Conservation (phyloP, 192 early-diverging fungal species). For the Gamsiella multidivaricata region DNA sequence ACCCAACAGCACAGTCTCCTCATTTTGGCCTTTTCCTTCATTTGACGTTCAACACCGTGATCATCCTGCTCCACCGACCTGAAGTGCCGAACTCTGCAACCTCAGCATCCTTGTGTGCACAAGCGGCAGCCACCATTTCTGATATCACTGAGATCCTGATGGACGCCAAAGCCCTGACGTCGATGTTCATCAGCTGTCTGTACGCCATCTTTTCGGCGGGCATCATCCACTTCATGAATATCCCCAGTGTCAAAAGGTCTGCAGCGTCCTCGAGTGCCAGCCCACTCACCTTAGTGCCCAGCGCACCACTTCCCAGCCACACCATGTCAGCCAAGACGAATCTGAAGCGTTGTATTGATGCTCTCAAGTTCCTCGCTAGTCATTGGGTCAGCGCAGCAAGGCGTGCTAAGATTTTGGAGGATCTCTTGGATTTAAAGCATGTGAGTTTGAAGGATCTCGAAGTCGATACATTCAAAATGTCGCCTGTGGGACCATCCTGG, state of each 20-base stretch:
- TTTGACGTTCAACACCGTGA: slow-evolving; percentile 63
- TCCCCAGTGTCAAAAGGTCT: slow-evolving; percentile 34
- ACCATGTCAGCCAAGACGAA: slow-evolving; percentile 38
- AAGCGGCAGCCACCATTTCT: slow-evolving; percentile 49
- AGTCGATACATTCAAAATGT: slow-evolving; percentile 31
- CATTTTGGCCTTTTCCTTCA: slow-evolving; percentile 50
- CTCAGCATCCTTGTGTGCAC: slow-evolving; percentile 48
- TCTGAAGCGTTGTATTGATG: slow-evolving; percentile 46
- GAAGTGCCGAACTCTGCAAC: slow-evolving; percentile 49
- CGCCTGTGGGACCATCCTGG: slow-evolving; percentile 29
- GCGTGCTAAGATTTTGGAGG: slow-evolving; percentile 50
- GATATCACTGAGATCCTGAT: slow-evolving; percentile 52
- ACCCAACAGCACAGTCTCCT: slow-evolving; percentile 35
- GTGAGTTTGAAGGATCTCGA: slow-evolving; percentile 46
- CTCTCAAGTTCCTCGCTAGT: slow-evolving; percentile 38
- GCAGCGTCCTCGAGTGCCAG: slow-evolving; percentile 29
- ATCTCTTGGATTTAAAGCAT: slow-evolving; percentile 48
- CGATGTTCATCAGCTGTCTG: slow-evolving; percentile 45
- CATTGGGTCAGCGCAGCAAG: slow-evolving; percentile 49
- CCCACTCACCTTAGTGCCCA: background rate
- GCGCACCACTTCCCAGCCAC: background rate
- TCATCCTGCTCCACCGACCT: slow-evolving; percentile 67
- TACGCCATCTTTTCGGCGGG: slow-evolving; percentile 56
- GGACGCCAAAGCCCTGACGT: slow-evolving; percentile 34
- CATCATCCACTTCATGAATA: slow-evolving; percentile 57